Evolutionary conservation across 768 basidiomycete species (phyloP), one percentile per base, ranked within the genome.

Genomic region (Kwoniella botswanensis): DNA sequence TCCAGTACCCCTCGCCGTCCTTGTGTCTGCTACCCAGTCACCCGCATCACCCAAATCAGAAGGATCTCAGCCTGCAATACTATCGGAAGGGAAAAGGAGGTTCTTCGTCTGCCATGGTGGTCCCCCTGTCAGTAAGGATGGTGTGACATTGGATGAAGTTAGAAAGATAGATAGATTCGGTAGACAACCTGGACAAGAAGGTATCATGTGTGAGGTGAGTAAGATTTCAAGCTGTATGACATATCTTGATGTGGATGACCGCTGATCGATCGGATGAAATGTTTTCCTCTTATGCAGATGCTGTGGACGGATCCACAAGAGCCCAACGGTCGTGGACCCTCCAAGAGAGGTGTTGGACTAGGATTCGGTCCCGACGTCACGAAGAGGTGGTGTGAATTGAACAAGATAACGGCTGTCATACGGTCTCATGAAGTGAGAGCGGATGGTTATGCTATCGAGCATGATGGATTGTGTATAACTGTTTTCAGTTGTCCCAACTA

Each of bases 221-320:
- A 26, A 0, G 46, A 18, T 50, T 6, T 50, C 35, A 35, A 6
- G 35, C 35, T 50, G 12, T 18, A 50, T 50, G 13, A 50, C 4
- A 7, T 7, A 6, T 35, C 35, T 35, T 35, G 6, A 35, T 35
- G 46, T 10, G 18, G 46, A 50, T 18, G 0, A 24, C 21, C 0
- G 15, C 35, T 52, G 21, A 35, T 62, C 1, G 9, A 35, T 2
- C 4, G 35, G 35, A 43, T 22, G 42, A 62, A 26, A 44, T 35
- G 5, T 18, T 24, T 3, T n/a, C 13, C 46, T 3, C 17, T 22
- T 21, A 17, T 53, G 76, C 21, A 95, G 91, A 84, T 94, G 35
- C 87, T 98, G 17, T 98, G 96, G 95, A 96, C 94, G 3, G 96
- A 98, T 84, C 96, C 97, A 22, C 97, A 98, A 83, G 90, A 91